Base-by-base conservation (phyloP, 108 stramenopile genomes). In the Stephanodiscus minutulus region DNA sequence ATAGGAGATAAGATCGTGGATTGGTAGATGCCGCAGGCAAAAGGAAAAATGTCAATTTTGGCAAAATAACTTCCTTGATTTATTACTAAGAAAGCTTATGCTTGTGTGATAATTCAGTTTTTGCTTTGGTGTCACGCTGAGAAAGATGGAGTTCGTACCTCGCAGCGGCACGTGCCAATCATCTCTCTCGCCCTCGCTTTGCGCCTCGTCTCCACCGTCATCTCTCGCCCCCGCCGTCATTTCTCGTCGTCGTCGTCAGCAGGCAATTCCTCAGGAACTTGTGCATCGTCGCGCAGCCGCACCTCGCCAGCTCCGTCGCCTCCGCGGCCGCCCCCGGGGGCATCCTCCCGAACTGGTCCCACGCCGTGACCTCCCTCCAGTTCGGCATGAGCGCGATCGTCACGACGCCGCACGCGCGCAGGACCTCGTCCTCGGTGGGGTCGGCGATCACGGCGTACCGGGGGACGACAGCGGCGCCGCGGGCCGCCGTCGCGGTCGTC, bases 371-470 rank as follows among this genome's bases (percentile, higher is more conserved):
- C 79, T 94, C 90, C 62, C 86, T 90, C 65, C 73, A 81, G 82
- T 91, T 91, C 0, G 88, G 85, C 80, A 90, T 86, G 79, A 94
- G 83, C 22, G 89, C 90, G 66, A 94, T 75, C 15, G 85, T 82
- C 4, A 79, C 53, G 22, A 79, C 67, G 21, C 88, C 87, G n/a
- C 60, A 61, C 9, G 88, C 84, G 10, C 56, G 62, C 7, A 76
- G 49, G 39, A 77, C 56, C 77, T 94, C 93, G 21, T 66, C 72
- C 55, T 83, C 67, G 10, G 75, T 87, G 5, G 93, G 93, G 66
- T 94, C 93, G 10, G 89, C 92, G 46, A 91, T 25, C 46, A 50
- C 59, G 2, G 49, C 54, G 39, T 71, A 44, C 1, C 39, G 25
- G 56, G 57, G 46, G 66, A 50, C 43, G 21, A 61, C 48, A 7